These are phyloP conservation scores for Fennellomyces sp. DNA, from an alignment of 371 early-diverging fungal species.

Conservation along the genomic window DNA sequence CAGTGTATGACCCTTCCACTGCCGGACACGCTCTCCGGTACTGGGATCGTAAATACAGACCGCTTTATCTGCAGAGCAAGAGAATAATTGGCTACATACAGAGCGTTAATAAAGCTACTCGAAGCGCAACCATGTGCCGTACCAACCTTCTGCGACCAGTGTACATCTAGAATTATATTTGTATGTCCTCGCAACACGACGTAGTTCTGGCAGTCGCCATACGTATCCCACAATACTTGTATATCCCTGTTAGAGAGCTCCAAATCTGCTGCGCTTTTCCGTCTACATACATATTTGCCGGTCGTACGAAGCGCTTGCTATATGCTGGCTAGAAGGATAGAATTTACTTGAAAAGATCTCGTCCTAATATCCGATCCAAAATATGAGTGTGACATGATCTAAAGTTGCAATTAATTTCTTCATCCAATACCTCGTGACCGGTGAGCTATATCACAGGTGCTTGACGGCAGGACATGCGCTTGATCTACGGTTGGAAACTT, in stretches of 20 bases:
- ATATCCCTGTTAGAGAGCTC: neutral
- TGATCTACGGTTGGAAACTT: too few species aligned
- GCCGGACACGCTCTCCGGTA: slow-evolving; percentile 74
- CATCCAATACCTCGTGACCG: slow-evolving; percentile 67
- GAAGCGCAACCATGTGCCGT: too few species aligned
- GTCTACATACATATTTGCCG: slow-evolving; percentile 81
- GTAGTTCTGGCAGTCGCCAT: slow-evolving; percentile 89
- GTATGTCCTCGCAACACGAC: slow-evolving; percentile 85
- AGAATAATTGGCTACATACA: slow-evolving; percentile 68
- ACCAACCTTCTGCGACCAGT: slow-evolving; percentile 83
- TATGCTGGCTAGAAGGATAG: slow-evolving; percentile 79
- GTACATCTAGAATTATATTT: slow-evolving; percentile 84
- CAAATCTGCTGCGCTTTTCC: too few species aligned
- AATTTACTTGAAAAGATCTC: slow-evolving; percentile 87
- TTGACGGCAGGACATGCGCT: slow-evolving; percentile 83
- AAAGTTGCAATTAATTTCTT: neutral
- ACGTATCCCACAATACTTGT: slow-evolving; percentile 90
- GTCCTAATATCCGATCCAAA: slow-evolving; percentile 58
- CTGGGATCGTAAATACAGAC: slow-evolving; percentile 80
- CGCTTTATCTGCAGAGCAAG: slow-evolving; percentile 76
- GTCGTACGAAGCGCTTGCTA: slow-evolving; percentile 89
- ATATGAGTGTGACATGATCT: slow-evolving; percentile 11
- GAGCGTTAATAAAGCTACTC: too few species aligned
- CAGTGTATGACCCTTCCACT: slow-evolving; percentile 74
- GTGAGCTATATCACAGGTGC: slow-evolving; percentile 89